phyloP scores from a whole-genome alignment of 2,329 filamentous ascomycete species.

The Juglanconis oblonga region DNA sequence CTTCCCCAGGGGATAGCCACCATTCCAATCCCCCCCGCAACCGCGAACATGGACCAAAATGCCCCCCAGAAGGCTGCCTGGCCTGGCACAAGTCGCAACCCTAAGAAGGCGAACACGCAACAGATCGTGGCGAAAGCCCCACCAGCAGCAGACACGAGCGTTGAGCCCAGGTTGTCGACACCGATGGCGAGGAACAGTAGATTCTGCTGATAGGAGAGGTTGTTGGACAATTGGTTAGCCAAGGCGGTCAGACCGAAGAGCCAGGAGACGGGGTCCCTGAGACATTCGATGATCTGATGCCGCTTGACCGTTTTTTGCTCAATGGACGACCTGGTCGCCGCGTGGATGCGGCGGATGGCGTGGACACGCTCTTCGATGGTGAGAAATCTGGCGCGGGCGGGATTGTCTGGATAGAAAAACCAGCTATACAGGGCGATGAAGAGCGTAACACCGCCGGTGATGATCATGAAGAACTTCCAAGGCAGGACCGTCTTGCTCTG shows the following conservation, averaged over 20 bases:
- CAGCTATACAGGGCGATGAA: constrained; percentile 32
- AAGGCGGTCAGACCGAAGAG: constrained; percentile 27
- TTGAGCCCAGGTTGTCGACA: constrained; percentile 34
- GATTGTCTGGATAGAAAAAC: constrained; percentile 28
- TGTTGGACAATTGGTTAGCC: constrained; percentile 35
- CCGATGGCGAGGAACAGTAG: constrained; percentile 34
- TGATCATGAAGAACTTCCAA: constrained; percentile 39
- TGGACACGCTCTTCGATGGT: constrained; percentile 21
- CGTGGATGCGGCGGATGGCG: constrained; percentile 28
- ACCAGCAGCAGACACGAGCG: constrained; percentile 35
- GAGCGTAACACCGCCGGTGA: constrained; percentile 34
- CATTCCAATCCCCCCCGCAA: constrained; percentile 30
- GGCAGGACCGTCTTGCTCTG: constrained; percentile 27
- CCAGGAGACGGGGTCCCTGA: constrained; percentile 23
- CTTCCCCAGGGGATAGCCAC: constrained; percentile 28
- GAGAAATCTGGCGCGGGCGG: constrained; percentile 20
- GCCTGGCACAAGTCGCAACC: constrained; percentile 28
- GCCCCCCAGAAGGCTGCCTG: constrained; percentile 29
- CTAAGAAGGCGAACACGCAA: constrained; percentile 31
- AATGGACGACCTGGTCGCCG: constrained; percentile 32
- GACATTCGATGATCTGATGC: constrained; percentile 20
- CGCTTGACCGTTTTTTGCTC: constrained; percentile 36
- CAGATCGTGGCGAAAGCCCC: constrained; percentile 32
- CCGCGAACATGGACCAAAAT: constrained; percentile 30
- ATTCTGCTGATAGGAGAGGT: constrained; percentile 39